A percentile compares a stretch with the other conserved stretches of the same genome.
These are phyloP conservation scores for Cercospora sp. DNA, from an alignment of 2,329 filamentous ascomycete species.

Conservation along the genomic window DNA sequence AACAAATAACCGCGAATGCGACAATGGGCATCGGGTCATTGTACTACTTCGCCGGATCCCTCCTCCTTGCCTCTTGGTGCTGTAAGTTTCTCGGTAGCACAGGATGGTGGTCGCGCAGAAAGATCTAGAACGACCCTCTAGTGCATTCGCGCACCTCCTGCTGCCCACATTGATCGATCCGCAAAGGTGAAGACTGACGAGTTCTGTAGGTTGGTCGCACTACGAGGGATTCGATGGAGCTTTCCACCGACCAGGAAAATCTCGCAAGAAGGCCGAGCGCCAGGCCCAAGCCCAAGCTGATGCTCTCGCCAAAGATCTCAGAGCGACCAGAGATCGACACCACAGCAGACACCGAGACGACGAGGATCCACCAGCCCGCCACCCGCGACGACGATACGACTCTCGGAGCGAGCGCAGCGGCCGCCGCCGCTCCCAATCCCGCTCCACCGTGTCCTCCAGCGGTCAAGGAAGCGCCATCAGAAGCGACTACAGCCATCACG, in stretches of 20 bases:
- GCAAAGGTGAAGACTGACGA: not conserved
- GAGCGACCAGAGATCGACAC: not conserved
- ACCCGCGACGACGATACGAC: not conserved
- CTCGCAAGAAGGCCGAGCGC: conserved; percentile 17
- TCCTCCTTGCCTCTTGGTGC: conserved; percentile 22
- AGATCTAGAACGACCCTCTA: not conserved
- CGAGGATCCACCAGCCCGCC: not conserved
- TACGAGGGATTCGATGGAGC: conserved; percentile 29
- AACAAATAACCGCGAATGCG: conserved; percentile 9
- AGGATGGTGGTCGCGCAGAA: not conserved
- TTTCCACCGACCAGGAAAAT: conserved; percentile 28
- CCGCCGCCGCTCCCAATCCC: conserved; percentile 1
- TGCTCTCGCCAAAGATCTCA: conserved; percentile 7
- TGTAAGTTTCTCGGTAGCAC: not conserved
- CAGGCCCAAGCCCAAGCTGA: conserved; percentile 13
- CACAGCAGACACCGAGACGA: not conserved
- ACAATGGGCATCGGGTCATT: conserved; percentile 34
- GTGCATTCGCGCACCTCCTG: conserved; percentile 19
- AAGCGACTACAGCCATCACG: not conserved
- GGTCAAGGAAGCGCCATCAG: not conserved
- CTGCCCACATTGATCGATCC: not conserved
- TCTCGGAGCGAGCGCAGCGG: not conserved
- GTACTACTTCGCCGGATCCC: conserved; percentile 32
- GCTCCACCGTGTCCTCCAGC: not conserved
- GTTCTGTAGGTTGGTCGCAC: conserved; percentile 24